These are phyloP conservation scores for Pseudopyrenochaeta lycopersici DNA, from an alignment of 2,329 filamentous ascomycete species.

Conservation along the genomic window DNA sequence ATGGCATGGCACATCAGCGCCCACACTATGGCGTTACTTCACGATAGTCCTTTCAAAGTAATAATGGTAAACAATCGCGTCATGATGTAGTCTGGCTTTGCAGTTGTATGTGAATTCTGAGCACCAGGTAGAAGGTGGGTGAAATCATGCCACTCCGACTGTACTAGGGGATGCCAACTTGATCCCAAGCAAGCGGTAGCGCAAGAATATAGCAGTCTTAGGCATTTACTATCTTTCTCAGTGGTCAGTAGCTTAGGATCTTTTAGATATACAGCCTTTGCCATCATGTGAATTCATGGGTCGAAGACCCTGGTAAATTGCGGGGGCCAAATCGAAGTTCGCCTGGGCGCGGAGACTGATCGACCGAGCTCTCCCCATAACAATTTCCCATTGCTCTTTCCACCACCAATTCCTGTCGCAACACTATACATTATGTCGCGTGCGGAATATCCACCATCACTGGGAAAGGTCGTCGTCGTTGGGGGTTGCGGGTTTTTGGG, in stretches of 20 bases:
- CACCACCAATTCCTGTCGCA: constrained; percentile 13
- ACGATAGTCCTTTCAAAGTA: not conserved
- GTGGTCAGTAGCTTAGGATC: too few relatives aligned
- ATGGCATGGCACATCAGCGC: constrained; percentile 18
- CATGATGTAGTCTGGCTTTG: not conserved
- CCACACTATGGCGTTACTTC: constrained; percentile 24
- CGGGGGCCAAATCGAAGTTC: constrained; percentile 11
- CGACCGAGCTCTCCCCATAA: constrained; percentile 29
- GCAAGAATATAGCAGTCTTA: too few relatives aligned
- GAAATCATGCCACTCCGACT: not conserved
- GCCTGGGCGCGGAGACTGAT: constrained; percentile 18
- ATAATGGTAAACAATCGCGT: not conserved
- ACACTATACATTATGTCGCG: constrained; percentile 25
- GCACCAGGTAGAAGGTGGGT: not conserved
- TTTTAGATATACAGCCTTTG: too few relatives aligned
- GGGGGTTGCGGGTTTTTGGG: constrained; percentile 63
- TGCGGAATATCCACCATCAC: constrained; percentile 33
- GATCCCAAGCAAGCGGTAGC: too few relatives aligned
- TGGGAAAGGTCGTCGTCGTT: constrained; percentile 59
- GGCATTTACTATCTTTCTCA: too few relatives aligned
- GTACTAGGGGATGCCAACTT: not conserved
- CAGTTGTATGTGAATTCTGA: not conserved
- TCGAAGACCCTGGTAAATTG: constrained; percentile 23
- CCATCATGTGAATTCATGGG: not conserved
- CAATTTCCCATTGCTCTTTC: constrained; percentile 14